Conservation (phyloP, 495 filamentous ascomycete genomes). For the Hypoxylon cercidicola region DNA sequence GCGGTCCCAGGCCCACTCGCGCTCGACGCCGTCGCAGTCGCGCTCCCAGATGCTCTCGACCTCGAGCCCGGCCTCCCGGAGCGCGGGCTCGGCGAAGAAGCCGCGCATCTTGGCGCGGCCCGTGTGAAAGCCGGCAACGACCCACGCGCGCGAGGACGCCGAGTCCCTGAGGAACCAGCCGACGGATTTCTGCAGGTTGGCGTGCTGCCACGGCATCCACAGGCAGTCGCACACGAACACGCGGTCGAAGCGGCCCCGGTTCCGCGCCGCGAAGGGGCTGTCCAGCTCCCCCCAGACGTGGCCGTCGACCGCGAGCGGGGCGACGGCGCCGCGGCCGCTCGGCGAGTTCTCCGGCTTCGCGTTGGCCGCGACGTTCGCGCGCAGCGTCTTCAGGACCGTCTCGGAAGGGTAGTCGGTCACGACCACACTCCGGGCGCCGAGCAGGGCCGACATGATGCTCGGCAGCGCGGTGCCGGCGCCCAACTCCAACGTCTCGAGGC, state of each 20-base stretch:
- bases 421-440: slow-evolving; percentile 70
- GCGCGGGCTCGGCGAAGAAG: slow-evolving; percentile 75
- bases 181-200: slow-evolving; percentile 74
- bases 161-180: slow-evolving; percentile 70
- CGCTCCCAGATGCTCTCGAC: slow-evolving; percentile 78
- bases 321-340: slow-evolving; percentile 19
- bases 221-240: slow-evolving; percentile 85
- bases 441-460: slow-evolving; percentile 72
- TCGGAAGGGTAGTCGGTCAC: slow-evolving; percentile 82
- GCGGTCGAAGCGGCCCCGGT: slow-evolving; percentile 67
- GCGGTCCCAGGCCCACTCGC: slow-evolving; percentile 73
- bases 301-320: slow-evolving; percentile 62
- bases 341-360: slow-evolving; percentile 35
- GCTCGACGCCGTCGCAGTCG: slow-evolving; percentile 72
- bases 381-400: slow-evolving; percentile 68
- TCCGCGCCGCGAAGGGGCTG: slow-evolving; percentile 61
- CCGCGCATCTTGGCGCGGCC: slow-evolving; percentile 73
- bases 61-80: slow-evolving; percentile 66
- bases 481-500: slow-evolving; percentile 59
- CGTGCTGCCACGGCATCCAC: slow-evolving; percentile 86
- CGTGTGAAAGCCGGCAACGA: slow-evolving; percentile 86
- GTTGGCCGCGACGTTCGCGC: slow-evolving; percentile 64
- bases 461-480: slow-evolving; percentile 78
- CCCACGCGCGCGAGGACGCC: slow-evolving; percentile 60
- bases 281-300: slow-evolving; percentile 78